Conservation (phyloP, 371 early-diverging fungal genomes). For the Mucor velutinosus region DNA sequence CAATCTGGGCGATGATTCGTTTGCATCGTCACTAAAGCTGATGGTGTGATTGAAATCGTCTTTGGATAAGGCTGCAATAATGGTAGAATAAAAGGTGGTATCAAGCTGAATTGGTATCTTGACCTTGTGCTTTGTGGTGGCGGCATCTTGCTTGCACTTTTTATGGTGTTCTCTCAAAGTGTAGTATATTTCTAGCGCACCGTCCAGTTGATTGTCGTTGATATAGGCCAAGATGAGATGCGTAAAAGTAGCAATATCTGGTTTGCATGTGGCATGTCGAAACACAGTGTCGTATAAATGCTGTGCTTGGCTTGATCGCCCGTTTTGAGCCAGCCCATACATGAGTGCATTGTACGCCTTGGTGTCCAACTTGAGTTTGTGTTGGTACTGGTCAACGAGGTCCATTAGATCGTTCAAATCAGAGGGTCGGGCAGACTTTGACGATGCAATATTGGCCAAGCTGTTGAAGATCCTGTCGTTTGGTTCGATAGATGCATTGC, state of each 20-base stretch:
- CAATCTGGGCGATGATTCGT: conserved; percentile 9
- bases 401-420: conserved; percentile 5
- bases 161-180: conserved; percentile 28
- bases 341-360: conserved; percentile 28
- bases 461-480: conserved; percentile 38
- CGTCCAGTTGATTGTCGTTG: conserved; percentile 23
- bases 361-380: conserved; percentile 6
- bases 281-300: conserved; percentile 16
- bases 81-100: conserved; percentile 29
- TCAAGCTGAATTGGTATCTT: conserved; percentile 21
- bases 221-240: conserved; percentile 33
- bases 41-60: neutral
- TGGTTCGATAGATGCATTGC: conserved; percentile 24
- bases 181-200: conserved; percentile 30
- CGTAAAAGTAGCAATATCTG: conserved; percentile 34
- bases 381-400: neutral
- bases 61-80: conserved; percentile 20
- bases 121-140: neutral
- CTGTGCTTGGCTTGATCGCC: conserved; percentile 21
- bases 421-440: neutral
- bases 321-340: conserved; percentile 22
- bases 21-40: neutral
- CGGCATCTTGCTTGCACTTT: neutral
- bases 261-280: conserved; percentile 3
- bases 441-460: conserved; percentile 30